Conservation (phyloP, 768 basidiomycete species). For the Pleurotus djamor region DNA sequence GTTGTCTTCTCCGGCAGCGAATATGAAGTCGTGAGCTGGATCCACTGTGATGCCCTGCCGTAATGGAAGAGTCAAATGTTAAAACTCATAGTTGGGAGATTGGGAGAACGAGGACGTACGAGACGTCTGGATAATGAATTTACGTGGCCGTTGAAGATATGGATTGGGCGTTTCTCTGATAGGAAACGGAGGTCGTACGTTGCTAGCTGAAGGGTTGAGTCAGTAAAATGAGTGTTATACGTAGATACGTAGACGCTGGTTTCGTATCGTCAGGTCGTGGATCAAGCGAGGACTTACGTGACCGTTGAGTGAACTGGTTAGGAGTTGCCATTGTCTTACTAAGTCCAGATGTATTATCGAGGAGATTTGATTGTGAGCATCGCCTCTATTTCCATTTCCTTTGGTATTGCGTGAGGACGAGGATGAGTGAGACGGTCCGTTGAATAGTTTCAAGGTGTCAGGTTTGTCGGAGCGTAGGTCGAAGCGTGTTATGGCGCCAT, state of each 20-base stretch:
- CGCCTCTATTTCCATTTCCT: constrained; percentile 19
- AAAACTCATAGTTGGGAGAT: constrained; percentile 4
- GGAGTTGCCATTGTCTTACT: constrained; percentile 47
- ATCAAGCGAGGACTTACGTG: constrained; percentile 30
- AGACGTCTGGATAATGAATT: constrained; percentile 50
- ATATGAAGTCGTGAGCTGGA: constrained; percentile 53
- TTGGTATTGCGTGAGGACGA: not conserved
- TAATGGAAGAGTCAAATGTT: not conserved
- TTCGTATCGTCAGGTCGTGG: not conserved
- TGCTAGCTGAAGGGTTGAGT: constrained; percentile 42
- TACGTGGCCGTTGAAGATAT: constrained; percentile 52
- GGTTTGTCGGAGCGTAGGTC: constrained; percentile 46
- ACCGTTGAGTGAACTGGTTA: constrained; percentile 60
- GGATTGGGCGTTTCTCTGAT: constrained; percentile 36
- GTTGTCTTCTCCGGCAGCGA: constrained; percentile 67
- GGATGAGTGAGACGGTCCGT: constrained; percentile 10
- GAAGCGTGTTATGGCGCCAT: constrained; percentile 54
- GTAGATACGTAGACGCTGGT: too few relatives aligned
- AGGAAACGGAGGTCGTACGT: constrained; percentile 63
- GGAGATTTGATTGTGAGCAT: constrained; percentile 20
- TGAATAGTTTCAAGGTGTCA: constrained; percentile 37
- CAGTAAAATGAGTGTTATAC: not conserved
- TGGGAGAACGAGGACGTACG: constrained; percentile 32
- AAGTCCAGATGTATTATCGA: constrained; percentile 55
- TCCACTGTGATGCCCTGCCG: constrained; percentile 62